These are phyloP conservation scores for Stemphylium lycopersici DNA, from an alignment of 2,329 filamentous ascomycete genomes.

Conservation along the genomic window DNA sequence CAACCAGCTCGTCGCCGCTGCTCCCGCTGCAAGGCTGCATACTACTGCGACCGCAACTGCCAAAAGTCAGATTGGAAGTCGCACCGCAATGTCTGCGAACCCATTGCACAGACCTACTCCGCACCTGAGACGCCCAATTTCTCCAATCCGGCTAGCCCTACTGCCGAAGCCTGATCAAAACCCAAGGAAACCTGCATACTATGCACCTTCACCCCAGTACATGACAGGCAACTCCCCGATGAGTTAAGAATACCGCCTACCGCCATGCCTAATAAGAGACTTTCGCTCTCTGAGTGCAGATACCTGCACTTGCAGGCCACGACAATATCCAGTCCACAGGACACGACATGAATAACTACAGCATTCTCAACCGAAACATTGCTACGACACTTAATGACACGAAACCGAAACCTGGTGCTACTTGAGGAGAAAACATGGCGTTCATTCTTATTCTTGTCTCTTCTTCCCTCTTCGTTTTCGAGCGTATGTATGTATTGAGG, in stretches of 20 bases:
- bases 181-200: background rate
- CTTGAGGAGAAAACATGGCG: background rate
- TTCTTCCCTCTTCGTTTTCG: background rate
- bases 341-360: too few species aligned
- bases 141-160: conserved; percentile 34
- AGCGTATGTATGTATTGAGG: too few species aligned
- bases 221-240: background rate
- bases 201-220: background rate
- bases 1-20: conserved; percentile 45
- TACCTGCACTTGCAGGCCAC: too few species aligned
- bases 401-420: too few species aligned
- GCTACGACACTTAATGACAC: too few species aligned
- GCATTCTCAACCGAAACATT: too few species aligned
- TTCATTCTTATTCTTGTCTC: background rate
- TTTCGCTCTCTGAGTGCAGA: too few species aligned
- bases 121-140: conserved; percentile 35
- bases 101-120: conserved; percentile 29
- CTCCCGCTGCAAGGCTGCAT: conserved; percentile 54
- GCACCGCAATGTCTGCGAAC: conserved; percentile 56
- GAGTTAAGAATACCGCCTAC: background rate
- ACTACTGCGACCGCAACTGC: conserved; percentile 61
- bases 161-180: conserved; percentile 23
- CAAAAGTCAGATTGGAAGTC: conserved; percentile 59
- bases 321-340: too few species aligned
- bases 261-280: too few species aligned